Conservation (phyloP, 2,329 filamentous ascomycete genomes). For the Ascochyta pisi region DNA sequence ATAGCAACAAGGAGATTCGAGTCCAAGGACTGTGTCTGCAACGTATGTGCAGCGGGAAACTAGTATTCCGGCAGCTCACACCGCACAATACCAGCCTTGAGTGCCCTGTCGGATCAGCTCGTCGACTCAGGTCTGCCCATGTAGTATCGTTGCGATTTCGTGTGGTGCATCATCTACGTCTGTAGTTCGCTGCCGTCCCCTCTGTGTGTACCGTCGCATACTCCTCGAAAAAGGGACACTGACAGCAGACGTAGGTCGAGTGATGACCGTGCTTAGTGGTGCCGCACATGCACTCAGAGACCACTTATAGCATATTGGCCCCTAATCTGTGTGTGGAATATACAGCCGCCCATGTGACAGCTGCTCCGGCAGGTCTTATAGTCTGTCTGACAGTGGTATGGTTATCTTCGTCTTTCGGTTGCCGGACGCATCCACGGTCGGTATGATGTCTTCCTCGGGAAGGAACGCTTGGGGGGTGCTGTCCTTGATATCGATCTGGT, state of each 20-base stretch:
- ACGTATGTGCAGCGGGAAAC: background rate
- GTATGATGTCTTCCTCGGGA: conserved; percentile 38
- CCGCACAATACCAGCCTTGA: background rate
- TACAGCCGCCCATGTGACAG: background rate
- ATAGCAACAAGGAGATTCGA: background rate
- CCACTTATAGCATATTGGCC: background rate
- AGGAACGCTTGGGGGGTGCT: conserved; percentile 28
- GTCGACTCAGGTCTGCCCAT: background rate
- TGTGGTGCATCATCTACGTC: background rate
- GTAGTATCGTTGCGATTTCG: background rate
- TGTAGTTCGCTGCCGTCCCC: background rate
- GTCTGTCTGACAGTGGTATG: conserved; percentile 17
- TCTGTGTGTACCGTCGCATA: background rate
- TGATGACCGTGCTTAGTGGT: background rate
- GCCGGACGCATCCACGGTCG: conserved; percentile 34
- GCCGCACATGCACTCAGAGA: background rate
- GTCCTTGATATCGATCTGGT: conserved; percentile 38
- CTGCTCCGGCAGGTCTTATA: background rate
- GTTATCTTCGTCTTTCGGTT: conserved; percentile 9
- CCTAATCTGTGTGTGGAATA: background rate
- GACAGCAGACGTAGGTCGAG: background rate
- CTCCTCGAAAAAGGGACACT: background rate
- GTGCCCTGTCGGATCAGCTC: background rate
- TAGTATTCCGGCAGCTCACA: background rate
- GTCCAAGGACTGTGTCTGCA: too few species aligned